Conservation (phyloP, 148 eudicot genomes). For the Nepenthes mirabilis region DNA sequence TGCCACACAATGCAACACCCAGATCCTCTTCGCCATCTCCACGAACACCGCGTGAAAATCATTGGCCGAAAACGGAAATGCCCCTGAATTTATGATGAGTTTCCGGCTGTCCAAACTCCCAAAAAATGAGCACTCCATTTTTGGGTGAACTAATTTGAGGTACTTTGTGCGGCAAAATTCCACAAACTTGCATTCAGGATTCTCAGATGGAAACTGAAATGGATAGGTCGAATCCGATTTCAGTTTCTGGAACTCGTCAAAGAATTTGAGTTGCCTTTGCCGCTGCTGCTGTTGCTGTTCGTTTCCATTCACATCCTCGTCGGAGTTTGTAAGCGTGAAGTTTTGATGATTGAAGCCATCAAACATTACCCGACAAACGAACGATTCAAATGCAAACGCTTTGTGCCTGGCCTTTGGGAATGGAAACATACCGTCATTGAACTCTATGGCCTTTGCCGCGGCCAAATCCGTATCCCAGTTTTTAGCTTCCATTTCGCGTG, state of each 20-base stretch:
- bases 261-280: constrained; percentile 8
- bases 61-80: constrained; percentile 50
- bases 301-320: neutral
- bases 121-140: constrained; percentile 79
- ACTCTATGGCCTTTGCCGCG: constrained; percentile 35
- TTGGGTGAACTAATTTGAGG: constrained; percentile 62
- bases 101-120: constrained; percentile 78
- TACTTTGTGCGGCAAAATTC: constrained; percentile 52
- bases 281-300: neutral
- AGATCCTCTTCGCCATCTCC: constrained; percentile 66
- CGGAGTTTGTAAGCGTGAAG: constrained; percentile 19
- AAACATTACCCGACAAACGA: constrained; percentile 50
- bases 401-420: constrained; percentile 33
- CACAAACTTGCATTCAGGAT: constrained; percentile 39
- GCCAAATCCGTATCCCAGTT: constrained; percentile 69
- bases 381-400: constrained; percentile 60
- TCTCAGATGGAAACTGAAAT: constrained; percentile 20
- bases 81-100: constrained; percentile 38
- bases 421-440: neutral
- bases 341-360: constrained; percentile 42
- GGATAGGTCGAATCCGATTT: constrained; percentile 19
- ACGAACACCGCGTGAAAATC: constrained; percentile 54
- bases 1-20: constrained; percentile 70
- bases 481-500: constrained; percentile 56
- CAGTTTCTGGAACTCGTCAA: constrained; percentile 31